A percentile compares a stretch with the other conserved stretches of the same genome.
Conservation (phyloP, 2,329 filamentous ascomycete species). For the Lachnellula occidentalis region DNA sequence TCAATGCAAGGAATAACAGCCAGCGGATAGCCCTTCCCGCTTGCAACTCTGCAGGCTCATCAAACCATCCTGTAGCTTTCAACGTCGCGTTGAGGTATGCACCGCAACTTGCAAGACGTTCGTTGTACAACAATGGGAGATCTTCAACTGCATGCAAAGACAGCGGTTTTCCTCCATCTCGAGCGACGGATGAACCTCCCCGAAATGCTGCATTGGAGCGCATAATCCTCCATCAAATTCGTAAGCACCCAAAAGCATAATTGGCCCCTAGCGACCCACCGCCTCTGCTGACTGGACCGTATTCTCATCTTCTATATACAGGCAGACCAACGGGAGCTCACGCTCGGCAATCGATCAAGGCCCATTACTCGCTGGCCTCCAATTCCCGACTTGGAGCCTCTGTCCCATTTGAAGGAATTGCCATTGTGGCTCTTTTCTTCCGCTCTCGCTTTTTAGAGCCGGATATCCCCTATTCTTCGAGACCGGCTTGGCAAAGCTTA, state of each 20-base stretch:
- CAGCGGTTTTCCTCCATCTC: neutral
- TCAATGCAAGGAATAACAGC: neutral
- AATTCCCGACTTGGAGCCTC: constrained; percentile 1
- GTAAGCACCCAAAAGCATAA: constrained; percentile 1
- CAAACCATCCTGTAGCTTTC: neutral
- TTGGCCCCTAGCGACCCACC: neutral
- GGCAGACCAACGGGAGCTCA: neutral
- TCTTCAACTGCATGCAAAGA: neutral
- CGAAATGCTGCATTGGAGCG: constrained; percentile 1
- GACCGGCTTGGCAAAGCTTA: neutral
- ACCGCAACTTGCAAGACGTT: neutral
- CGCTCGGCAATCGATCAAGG: neutral
- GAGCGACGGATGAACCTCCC: neutral
- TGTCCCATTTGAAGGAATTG: neutral
- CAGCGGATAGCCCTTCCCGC: neutral
- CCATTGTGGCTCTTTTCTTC: neutral
- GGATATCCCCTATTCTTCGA: neutral
- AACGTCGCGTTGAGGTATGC: neutral
- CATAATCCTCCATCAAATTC: neutral
- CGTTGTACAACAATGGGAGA: neutral
- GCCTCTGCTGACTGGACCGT: constrained; percentile 1
- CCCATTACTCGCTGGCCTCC: neutral
- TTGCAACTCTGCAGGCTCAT: neutral
- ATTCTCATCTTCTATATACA: constrained; percentile 4
- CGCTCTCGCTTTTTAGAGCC: neutral